phyloP scores from a whole-genome alignment of 257 asterid species.

The Solanum rostratum region DNA sequence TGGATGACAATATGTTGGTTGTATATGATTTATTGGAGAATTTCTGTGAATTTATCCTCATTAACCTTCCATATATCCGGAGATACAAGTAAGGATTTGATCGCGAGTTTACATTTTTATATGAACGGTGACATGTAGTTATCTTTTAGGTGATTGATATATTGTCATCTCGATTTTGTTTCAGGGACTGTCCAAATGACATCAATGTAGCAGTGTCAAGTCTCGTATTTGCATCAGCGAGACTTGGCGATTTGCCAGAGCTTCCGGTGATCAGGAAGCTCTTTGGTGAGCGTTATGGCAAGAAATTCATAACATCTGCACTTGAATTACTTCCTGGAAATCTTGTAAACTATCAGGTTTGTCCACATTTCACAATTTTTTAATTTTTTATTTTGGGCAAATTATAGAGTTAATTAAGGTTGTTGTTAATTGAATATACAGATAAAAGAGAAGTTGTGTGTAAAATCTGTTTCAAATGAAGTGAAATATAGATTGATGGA shows the following conservation, averaged over 20 bases:
- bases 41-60: slow-evolving; percentile 45
- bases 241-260: slow-evolving; percentile 77
- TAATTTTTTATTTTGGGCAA: neutral
- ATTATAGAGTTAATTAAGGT: neutral
- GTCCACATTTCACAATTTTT: neutral
- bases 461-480: slow-evolving; percentile 36
- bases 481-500: slow-evolving; percentile 45
- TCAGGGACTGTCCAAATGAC: slow-evolving; percentile 74
- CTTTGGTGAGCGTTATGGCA: slow-evolving; percentile 57
- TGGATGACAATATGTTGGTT: slow-evolving; percentile 40
- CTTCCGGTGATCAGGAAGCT: slow-evolving; percentile 45
- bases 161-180: neutral
- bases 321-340: slow-evolving; percentile 55
- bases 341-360: slow-evolving; percentile 58
- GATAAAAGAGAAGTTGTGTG: slow-evolving; percentile 35
- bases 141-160: neutral
- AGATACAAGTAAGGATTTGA: slow-evolving; percentile 32
- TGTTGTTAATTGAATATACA: slow-evolving; percentile 7
- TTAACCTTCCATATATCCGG: slow-evolving; percentile 51
- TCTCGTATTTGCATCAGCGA: slow-evolving; percentile 65
- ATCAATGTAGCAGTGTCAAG: slow-evolving; percentile 74
- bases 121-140: neutral
- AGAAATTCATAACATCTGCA: slow-evolving; percentile 33
- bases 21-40: slow-evolving; percentile 50
- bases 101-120: neutral